Evolutionary conservation across 352 stramenopile species (phyloP).

Genomic region (Phytophthora pseudosyringae): DNA sequence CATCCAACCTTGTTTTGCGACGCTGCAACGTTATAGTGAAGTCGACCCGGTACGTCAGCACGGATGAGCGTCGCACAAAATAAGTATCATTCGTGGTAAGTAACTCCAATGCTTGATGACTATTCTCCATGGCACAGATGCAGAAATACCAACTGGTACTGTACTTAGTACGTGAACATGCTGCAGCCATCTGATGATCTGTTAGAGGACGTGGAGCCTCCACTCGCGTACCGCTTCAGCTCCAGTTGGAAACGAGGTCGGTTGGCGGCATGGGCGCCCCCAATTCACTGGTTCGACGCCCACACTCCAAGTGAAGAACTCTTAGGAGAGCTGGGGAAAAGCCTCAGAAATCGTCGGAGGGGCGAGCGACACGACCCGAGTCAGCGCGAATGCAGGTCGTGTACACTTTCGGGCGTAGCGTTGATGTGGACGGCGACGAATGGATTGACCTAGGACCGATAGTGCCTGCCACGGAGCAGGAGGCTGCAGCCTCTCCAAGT

Average conservation of each 20-base stretch:
- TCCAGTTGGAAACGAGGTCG: background rate
- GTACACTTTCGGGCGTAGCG: constrained; percentile 30
- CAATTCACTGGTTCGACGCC: background rate
- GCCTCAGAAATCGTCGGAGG: constrained; percentile 1
- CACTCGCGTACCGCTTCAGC: constrained; percentile 15
- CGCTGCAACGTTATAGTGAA: too few species aligned
- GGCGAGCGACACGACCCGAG: too few species aligned
- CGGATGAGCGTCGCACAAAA: too few species aligned
- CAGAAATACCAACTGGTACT: too few species aligned
- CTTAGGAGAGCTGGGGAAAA: background rate
- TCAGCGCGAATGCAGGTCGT: constrained; percentile 11
- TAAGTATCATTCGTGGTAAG: too few species aligned
- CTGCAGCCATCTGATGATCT: background rate
- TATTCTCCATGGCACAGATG: too few species aligned
- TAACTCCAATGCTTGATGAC: too few species aligned
- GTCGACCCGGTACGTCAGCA: too few species aligned
- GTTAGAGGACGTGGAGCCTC: constrained; percentile 6
- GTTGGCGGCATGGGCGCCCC: constrained; percentile 16
- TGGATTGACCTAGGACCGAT: constrained; percentile 53
- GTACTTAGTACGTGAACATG: background rate
- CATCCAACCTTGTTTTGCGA: too few species aligned
- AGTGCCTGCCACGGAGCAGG: background rate
- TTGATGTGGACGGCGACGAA: constrained; percentile 40
- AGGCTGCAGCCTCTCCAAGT: background rate
- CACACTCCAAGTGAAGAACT: too few species aligned